Conservation (phyloP, 2,329 filamentous ascomycete species). For the Phialemoniopsis sp. region DNA sequence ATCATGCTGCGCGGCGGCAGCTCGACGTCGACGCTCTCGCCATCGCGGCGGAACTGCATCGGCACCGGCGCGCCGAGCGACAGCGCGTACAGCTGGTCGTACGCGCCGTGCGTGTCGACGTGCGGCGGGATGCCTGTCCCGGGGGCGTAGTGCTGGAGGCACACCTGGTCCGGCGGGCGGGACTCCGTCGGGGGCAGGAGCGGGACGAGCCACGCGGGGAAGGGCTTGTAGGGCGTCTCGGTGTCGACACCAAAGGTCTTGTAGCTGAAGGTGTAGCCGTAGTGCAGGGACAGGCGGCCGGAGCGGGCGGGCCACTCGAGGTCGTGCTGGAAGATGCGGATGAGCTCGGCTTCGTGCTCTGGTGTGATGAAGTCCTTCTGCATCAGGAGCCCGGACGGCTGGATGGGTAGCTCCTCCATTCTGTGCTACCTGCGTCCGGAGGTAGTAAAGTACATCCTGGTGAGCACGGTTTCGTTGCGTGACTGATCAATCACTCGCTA, state of each 20-base stretch:
- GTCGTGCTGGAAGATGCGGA: slow-evolving; percentile 37
- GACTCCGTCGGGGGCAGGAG: slow-evolving; percentile 38
- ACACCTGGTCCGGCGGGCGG: slow-evolving; percentile 51
- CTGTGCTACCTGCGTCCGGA: background rate
- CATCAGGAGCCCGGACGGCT: slow-evolving; percentile 34
- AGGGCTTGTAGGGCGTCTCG: slow-evolving; percentile 41
- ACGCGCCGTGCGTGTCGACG: slow-evolving; percentile 51
- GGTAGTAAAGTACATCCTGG: too few relatives aligned
- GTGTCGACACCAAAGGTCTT: slow-evolving; percentile 52
- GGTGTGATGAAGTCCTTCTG: slow-evolving; percentile 41
- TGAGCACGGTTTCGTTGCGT: too few relatives aligned
- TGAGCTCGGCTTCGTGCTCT: slow-evolving; percentile 37
- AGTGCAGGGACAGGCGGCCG: slow-evolving; percentile 47
- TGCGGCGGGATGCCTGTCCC: slow-evolving; percentile 58
- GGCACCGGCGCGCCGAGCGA: slow-evolving; percentile 34
- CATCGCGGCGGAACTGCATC: slow-evolving; percentile 36
- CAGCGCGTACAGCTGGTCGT: slow-evolving; percentile 39
- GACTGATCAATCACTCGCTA: too few relatives aligned
- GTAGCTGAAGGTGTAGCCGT: slow-evolving; percentile 54
- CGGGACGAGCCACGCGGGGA: slow-evolving; percentile 45
- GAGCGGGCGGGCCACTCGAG: slow-evolving; percentile 41
- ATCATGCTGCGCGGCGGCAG: slow-evolving; percentile 44
- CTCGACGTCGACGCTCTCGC: slow-evolving; percentile 36
- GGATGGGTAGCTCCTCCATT: slow-evolving; percentile 17
- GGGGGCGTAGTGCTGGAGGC: slow-evolving; percentile 56